These are phyloP conservation scores for Phaeolepiota aurea DNA, from an alignment of 768 basidiomycete genomes.

Conservation along the genomic window DNA sequence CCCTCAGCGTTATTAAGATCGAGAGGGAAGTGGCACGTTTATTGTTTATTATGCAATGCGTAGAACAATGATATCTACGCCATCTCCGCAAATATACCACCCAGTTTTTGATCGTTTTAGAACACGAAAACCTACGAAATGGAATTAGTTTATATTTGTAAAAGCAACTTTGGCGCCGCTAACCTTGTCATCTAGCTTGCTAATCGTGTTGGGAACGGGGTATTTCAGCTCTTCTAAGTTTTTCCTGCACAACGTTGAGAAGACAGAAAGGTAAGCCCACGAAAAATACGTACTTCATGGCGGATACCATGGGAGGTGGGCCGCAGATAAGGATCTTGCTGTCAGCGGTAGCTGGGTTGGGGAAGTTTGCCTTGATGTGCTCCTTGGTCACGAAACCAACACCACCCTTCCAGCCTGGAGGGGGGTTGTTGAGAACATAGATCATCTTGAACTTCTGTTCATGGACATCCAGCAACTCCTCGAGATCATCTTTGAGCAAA, in stretches of 20 bases:
- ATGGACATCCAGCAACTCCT: slow-evolving; percentile 61
- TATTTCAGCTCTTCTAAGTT: slow-evolving; percentile 84
- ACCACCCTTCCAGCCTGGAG: slow-evolving; percentile 78
- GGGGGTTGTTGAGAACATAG: slow-evolving; percentile 95
- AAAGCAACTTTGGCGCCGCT: slow-evolving; percentile 1
- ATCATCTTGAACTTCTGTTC: slow-evolving; percentile 61
- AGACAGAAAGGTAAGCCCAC: slow-evolving; percentile 3
- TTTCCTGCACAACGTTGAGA: slow-evolving; percentile 43
- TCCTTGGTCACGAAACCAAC: slow-evolving; percentile 91
- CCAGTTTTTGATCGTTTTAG: no score
- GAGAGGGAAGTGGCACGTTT: not conserved
- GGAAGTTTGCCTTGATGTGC: slow-evolving; percentile 79
- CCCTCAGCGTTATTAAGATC: no score
- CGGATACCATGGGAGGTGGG: slow-evolving; percentile 45
- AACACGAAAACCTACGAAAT: slow-evolving; percentile 34
- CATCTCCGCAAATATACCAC: not conserved
- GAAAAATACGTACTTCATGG: slow-evolving; percentile 36
- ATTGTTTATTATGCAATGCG: not conserved
- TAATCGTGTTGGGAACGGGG: slow-evolving; percentile 80
- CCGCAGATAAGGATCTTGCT: slow-evolving; percentile 89
- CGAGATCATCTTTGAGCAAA: slow-evolving; percentile 81
- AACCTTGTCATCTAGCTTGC: slow-evolving; percentile 89
- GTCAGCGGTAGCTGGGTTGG: slow-evolving; percentile 46
- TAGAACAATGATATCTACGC: not conserved
- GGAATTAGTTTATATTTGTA: slow-evolving; percentile 4